Base-by-base conservation (phyloP, 192 early-diverging fungal genomes). In the Coemansia aciculifera region DNA sequence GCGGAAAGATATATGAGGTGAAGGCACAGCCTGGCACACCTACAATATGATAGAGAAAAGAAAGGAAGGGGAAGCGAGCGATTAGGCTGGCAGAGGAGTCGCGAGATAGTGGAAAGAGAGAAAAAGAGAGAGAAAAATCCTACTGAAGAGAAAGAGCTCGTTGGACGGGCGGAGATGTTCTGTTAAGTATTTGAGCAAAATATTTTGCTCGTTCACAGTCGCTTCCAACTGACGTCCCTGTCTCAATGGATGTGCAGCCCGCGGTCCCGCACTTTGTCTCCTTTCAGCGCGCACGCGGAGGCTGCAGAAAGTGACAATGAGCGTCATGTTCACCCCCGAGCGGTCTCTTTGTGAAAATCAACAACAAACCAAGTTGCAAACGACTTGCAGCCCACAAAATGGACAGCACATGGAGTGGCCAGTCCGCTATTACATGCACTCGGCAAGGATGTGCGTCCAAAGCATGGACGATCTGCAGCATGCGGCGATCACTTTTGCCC, bases 21-120 rank as follows among this genome's bases (percentile, higher is more conserved):
- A 68, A 67, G 75, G 75, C 75, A 68, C 75, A 77, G 75, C 75
- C 75, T 68, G 44, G 31, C 43, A 64, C 67, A 69, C 67, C 67
- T 54, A 62, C 54, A 34, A 32, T 34, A 57, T 31, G 54, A 32
- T 34, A 34, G n/a, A 44, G 29, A 62, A 54, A 32, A 24, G n/a
- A 39, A 27, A 17, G 37, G 32, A 29, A 27, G 38, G 21, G 34
- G 46, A 27, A 27, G 63, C 27, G 40, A 40, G 59, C 24, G 59
- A 17, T 34, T 57, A 62, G 17, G 61, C 61, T 21, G 39, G 36
- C 36, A 62, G 24, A 36, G 51, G 36, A 32, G 19, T 48, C 34
- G 52, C 48, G 48, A 64, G 27, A 54, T 27, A 15, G 29, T 42
- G 39, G n/a, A 60, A 61, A 34, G 49, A 59, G 5, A n/a, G 56